A percentile compares a stretch with the other conserved stretches of the same genome.
phyloP scores from a whole-genome alignment of 2,329 filamentous ascomycete genomes.

The Colletotrichum aenigma region DNA sequence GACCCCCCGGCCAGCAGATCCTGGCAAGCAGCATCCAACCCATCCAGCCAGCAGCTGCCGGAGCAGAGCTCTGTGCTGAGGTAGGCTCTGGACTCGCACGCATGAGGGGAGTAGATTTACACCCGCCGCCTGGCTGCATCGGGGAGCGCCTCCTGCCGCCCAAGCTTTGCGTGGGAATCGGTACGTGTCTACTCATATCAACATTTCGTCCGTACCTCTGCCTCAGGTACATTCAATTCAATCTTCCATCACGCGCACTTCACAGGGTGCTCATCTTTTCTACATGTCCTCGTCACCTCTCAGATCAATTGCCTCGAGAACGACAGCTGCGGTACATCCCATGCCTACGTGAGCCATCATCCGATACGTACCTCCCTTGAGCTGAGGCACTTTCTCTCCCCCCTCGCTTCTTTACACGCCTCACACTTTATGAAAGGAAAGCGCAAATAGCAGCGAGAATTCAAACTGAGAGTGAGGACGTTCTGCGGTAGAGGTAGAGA shows the following conservation, averaged over 20 bases:
- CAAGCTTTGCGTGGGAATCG: background rate
- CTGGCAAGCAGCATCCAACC: background rate
- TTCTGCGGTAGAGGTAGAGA: background rate
- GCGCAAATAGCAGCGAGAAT: background rate
- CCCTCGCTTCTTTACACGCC: background rate
- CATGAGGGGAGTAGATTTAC: background rate
- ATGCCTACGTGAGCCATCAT: no score
- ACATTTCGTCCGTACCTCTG: background rate
- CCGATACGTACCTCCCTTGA: no score
- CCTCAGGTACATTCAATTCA: background rate
- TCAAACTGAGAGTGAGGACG: background rate
- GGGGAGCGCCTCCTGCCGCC: background rate
- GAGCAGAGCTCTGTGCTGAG: background rate
- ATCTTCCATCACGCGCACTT: background rate
- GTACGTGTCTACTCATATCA: background rate
- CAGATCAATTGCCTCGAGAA: background rate
- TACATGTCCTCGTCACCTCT: background rate
- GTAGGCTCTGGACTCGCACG: background rate
- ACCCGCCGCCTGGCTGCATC: background rate
- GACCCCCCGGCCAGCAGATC: background rate
- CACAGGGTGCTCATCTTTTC: background rate
- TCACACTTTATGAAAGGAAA: background rate
- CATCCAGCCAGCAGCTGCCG: background rate
- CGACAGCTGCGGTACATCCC: no score
- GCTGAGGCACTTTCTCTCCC: background rate